Evolutionary conservation across 116 monocot species (phyloP).

Genomic region (Phalaenopsis hybrid): DNA sequence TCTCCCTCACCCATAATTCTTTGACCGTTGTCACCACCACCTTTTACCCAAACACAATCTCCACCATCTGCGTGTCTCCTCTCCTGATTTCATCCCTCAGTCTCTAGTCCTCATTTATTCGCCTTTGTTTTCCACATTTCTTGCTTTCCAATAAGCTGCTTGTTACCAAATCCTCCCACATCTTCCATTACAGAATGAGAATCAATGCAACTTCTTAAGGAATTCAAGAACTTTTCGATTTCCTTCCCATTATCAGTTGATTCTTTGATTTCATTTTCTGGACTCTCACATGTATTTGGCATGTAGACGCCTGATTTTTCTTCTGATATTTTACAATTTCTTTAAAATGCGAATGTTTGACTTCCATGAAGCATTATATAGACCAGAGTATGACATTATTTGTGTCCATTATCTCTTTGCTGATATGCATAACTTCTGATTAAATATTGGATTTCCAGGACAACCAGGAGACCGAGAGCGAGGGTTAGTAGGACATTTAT

Average conservation of each 20-base stretch:
- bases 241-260: no score
- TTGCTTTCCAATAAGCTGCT: no score
- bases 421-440: not conserved
- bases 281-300: no score
- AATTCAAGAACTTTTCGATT: no score
- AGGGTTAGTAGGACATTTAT: not conserved
- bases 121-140: no score
- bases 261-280: no score
- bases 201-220: no score
- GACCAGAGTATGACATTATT: not conserved
- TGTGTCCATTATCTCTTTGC: not conserved
- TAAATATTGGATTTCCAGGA: not conserved
- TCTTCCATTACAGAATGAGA: no score
- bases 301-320: not conserved
- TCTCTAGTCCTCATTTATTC: no score
- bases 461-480: constrained; percentile 4
- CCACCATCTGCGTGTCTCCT: not conserved
- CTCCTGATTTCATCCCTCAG: no score
- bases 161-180: no score
- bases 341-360: not conserved
- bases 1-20: no score
- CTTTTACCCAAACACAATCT: not conserved
- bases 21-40: not conserved
- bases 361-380: not conserved
- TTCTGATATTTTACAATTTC: not conserved